Evolutionary conservation across 2,329 filamentous ascomycete species (phyloP).

Genomic region (Exophiala lecanii-corni): DNA sequence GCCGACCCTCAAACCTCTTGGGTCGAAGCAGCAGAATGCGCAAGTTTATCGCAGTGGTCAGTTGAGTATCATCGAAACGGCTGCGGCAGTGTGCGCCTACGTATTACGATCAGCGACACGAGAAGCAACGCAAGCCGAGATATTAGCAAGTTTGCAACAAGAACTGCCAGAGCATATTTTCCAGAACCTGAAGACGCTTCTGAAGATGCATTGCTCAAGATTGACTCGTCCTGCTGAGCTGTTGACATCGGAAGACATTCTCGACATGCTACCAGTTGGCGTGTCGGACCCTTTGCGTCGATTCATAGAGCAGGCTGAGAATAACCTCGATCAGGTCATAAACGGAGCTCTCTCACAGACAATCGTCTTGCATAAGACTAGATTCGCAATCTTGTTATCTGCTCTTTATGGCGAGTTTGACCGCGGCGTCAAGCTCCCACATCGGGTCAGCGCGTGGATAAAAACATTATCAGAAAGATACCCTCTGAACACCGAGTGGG

Average conservation of each 20-base stretch:
- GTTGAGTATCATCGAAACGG: slow-evolving; percentile 36
- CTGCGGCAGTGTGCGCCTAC: slow-evolving; percentile 38
- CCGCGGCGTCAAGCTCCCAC: slow-evolving; percentile 27
- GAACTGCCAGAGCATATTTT: slow-evolving; percentile 8
- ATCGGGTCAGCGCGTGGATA: slow-evolving; percentile 35
- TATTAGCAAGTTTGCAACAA: slow-evolving; percentile 10
- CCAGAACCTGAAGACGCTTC: slow-evolving; percentile 11
- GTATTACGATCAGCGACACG: slow-evolving; percentile 33
- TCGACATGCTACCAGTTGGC: slow-evolving; percentile 20
- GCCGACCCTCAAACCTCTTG: slow-evolving; percentile 28
- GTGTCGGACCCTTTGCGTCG: slow-evolving; percentile 10
- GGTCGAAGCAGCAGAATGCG: slow-evolving; percentile 38
- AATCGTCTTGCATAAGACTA: slow-evolving; percentile 13
- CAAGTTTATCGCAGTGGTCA: slow-evolving; percentile 41
- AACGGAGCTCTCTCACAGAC: background rate
- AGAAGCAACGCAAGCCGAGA: slow-evolving; percentile 7
- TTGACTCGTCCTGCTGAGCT: slow-evolving; percentile 22
- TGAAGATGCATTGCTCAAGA: slow-evolving; percentile 9
- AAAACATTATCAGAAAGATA: slow-evolving; percentile 24
- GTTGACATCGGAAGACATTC: slow-evolving; percentile 11
- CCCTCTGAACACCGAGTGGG: slow-evolving; percentile 32
- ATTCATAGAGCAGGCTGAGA: slow-evolving; percentile 13
- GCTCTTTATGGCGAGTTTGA: slow-evolving; percentile 21
- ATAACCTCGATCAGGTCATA: background rate
- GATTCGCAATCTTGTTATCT: slow-evolving; percentile 22